Base-by-base conservation (phyloP, 345 rosid genomes). In the Lepidium sativum region DNA sequence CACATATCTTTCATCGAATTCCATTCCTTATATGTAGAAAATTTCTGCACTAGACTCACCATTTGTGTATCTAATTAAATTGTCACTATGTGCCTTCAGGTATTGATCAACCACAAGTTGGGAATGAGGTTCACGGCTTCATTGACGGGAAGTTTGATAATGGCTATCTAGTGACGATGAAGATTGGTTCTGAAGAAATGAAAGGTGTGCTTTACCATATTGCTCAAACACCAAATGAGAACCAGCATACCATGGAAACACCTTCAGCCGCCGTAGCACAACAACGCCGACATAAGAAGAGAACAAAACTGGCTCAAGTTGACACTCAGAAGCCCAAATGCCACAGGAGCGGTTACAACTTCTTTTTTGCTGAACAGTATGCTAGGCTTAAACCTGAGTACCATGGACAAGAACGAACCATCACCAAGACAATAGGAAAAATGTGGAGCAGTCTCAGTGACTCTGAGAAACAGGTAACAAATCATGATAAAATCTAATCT, bases 71-170 rank as follows among this genome's bases (percentile, higher is more conserved):
- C 39, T 52, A 15, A 18, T n/a, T 20, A 53, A 37, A 4, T 38
- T 43, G 6, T 9, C 17, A 12, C 8, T 5, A 5, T 62, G 7
- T 31, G 43, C 29, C n/a, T 37, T 37, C 77, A 63, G 76, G 73
- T 62, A 6, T n/a, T 41, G 54, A 64, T 40, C 60, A 33, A 38
- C 37, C 52, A 6, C 42, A 20, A 53, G 33, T 53, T 68, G 96
- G 98, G 40, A 64, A 67, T 77, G 70, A 78, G 11, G 84, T 87
- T 67, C 53, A 52, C 0, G 98, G 98, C 76, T 54, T 45, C 29
- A 87, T 92, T 59, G 98, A 92, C 59, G 97, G 83, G 43, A 92
- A 92, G 71, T 89, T 92, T 33, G 98, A 92, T 34, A 74, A 45
- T 42, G 98, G 98, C 42, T 92, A 92, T 68, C 83, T 92, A 27